Evolutionary conservation across 441 rosid genomes (phyloP).

Genomic region (Jatropha multifida): DNA sequence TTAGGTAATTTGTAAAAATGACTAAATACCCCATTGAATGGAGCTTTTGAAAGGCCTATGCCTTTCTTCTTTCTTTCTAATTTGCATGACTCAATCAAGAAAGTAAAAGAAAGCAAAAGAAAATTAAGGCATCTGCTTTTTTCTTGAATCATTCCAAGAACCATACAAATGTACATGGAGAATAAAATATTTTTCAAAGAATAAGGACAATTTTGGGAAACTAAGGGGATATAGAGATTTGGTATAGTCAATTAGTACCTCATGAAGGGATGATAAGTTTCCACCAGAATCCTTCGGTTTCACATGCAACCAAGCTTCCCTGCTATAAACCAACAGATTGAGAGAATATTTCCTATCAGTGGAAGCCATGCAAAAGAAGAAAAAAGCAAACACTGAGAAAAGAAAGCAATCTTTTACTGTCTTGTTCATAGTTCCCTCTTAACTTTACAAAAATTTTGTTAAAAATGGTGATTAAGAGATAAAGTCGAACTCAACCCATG

Average conservation of each 20-base stretch:
- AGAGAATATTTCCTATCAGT: conserved; percentile 48
- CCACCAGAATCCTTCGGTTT: conserved; percentile 58
- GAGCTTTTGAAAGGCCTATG: conserved; percentile 36
- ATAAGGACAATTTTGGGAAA: conserved; percentile 40
- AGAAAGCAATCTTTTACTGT: conserved; percentile 43
- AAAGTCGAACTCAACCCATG: conserved; percentile 42
- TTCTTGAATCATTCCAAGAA: conserved; percentile 19
- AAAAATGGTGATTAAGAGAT: conserved; percentile 26
- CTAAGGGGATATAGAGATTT: conserved; percentile 11
- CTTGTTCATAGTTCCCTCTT: conserved; percentile 36
- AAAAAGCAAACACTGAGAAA: conserved; percentile 25
- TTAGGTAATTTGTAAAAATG: not conserved
- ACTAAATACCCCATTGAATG: conserved; percentile 33
- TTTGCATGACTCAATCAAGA: conserved; percentile 35
- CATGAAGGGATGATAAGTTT: conserved; percentile 42
- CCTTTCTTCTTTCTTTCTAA: conserved; percentile 40
- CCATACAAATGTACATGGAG: not conserved
- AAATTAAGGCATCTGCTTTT: conserved; percentile 14
- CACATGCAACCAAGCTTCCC: conserved; percentile 90
- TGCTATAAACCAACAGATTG: conserved; percentile 52
- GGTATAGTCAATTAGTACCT: conserved; percentile 49
- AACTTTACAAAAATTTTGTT: conserved; percentile 9
- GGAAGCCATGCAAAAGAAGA: conserved; percentile 53
- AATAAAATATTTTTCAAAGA: conserved; percentile 1
- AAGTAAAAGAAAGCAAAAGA: conserved; percentile 3